Conservation (phyloP, 2,329 filamentous ascomycete genomes). For the Pestalotiopsis sp. region DNA sequence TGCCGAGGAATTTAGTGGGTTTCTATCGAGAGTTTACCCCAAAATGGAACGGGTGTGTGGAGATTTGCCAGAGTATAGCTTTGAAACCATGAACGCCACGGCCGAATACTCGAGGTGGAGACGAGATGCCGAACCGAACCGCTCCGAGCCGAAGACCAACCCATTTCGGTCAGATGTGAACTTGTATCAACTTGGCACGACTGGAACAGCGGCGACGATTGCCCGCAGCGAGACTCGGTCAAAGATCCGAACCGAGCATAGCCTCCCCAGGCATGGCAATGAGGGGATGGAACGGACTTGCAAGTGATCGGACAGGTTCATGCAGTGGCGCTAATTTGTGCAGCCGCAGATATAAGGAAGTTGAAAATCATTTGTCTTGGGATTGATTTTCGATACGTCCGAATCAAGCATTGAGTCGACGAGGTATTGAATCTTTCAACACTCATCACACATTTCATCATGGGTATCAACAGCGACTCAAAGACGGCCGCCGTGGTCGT, state of each 20-base stretch:
- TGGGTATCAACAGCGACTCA: constrained; percentile 4
- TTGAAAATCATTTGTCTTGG: background rate
- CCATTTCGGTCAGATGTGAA: background rate
- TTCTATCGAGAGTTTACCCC: background rate
- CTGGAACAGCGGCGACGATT: background rate
- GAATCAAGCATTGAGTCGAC: background rate
- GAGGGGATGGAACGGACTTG: background rate
- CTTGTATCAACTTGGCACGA: background rate
- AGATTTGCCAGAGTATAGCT: background rate
- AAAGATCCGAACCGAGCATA: constrained; percentile 2
- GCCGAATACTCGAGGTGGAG: background rate
- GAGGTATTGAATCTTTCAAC: background rate
- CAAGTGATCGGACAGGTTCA: background rate
- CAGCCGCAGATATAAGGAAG: background rate
- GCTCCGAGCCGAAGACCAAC: background rate
- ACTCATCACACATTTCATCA: background rate
- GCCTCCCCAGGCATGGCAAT: background rate
- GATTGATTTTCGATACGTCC: background rate
- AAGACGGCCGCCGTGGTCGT: background rate
- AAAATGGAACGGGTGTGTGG: background rate
- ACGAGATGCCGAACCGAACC: constrained; percentile 2
- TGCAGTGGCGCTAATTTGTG: background rate
- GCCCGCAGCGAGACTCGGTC: background rate
- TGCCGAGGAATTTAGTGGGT: background rate
- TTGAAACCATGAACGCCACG: background rate